A percentile compares a stretch with the other conserved stretches of the same genome.
These are phyloP conservation scores for Candida ovalis DNA, from an alignment of 805 yeast species.

Conservation along the genomic window DNA sequence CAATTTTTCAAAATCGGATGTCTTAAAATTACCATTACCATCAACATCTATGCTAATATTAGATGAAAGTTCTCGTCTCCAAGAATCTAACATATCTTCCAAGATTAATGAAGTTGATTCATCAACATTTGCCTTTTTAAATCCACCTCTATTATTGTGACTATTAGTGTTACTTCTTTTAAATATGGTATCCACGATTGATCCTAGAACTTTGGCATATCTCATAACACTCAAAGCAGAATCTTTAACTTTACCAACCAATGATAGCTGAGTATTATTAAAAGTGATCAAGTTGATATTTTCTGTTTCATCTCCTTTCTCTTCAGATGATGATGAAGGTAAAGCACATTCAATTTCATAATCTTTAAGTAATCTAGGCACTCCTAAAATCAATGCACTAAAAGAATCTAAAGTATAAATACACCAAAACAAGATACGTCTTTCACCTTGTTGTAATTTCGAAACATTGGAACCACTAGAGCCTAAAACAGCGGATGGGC, in stretches of 20 bases:
- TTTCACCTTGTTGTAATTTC: constrained; percentile 72
- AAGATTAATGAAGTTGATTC: constrained; percentile 31
- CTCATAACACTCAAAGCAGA: constrained; percentile 63
- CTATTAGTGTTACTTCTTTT: constrained; percentile 44
- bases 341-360: constrained; percentile 82
- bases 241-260: constrained; percentile 68
- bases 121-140: constrained; percentile 25
- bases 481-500: constrained; percentile 78
- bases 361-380: constrained; percentile 76
- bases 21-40: constrained; percentile 47
- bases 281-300: constrained; percentile 56
- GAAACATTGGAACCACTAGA: constrained; percentile 63
- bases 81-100: constrained; percentile 71
- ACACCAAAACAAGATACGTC: constrained; percentile 83
- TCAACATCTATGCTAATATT: constrained; percentile 58
- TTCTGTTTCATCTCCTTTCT: constrained; percentile 38
- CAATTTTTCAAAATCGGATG: constrained; percentile 29
- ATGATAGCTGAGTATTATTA: constrained; percentile 53
- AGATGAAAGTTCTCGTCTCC: constrained; percentile 70
- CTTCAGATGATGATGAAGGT: constrained; percentile 45
- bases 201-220: constrained; percentile 68
- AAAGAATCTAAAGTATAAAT: constrained; percentile 73
- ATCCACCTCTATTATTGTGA: constrained; percentile 31
- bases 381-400: constrained; percentile 72
- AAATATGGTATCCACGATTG: constrained; percentile 66